Percentiles rank a stretch among this genome's conserved stretches.
These are phyloP conservation scores for Cucurbita moschata DNA, from an alignment of 306 rosid genomes.

Conservation along the genomic window DNA sequence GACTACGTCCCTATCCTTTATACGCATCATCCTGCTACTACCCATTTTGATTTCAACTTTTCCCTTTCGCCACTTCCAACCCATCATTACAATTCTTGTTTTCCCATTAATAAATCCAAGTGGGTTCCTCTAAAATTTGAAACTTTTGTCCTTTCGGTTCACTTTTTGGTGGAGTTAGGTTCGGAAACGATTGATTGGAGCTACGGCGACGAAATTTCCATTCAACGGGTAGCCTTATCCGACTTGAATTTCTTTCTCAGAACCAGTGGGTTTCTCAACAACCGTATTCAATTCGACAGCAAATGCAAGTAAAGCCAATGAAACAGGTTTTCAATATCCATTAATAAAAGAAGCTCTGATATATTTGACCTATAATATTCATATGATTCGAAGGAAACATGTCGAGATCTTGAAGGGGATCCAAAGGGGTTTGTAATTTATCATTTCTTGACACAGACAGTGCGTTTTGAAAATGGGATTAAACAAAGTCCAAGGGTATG, in stretches of 20 bases:
- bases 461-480: not conserved
- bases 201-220: not conserved
- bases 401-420: not conserved
- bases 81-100: not conserved
- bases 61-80: not conserved
- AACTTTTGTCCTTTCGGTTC: not conserved
- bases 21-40: too few species aligned
- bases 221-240: not conserved
- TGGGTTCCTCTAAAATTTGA: not conserved
- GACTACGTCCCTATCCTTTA: too few species aligned
- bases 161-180: slow-evolving; percentile 3
- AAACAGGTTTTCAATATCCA: not conserved
- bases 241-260: not conserved
- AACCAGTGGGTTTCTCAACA: not conserved
- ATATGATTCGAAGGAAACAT: not conserved
- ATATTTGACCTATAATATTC: not conserved
- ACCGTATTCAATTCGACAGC: not conserved
- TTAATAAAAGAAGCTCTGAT: not conserved
- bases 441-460: not conserved
- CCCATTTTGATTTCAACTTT: not conserved
- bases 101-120: not conserved
- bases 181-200: not conserved
- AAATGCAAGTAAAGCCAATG: not conserved
- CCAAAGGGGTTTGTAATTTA: too few species aligned
- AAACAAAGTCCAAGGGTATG: not conserved